Conservation (phyloP, 1,284 basidiomycete genomes). For the Inonotus hispidus region DNA sequence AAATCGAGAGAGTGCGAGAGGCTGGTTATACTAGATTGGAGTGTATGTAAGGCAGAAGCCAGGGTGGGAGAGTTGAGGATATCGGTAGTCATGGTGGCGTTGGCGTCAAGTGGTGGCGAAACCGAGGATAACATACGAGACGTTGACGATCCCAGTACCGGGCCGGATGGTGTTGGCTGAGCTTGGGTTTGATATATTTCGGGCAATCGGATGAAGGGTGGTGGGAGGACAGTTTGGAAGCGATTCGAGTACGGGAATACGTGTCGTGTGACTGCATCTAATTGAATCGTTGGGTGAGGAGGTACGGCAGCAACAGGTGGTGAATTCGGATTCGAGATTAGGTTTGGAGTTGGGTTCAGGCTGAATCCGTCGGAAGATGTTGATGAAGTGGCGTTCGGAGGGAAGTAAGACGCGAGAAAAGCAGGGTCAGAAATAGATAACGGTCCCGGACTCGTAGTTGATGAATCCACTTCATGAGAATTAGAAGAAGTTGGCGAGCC, state of each 20-base stretch:
- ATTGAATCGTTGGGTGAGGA: background rate
- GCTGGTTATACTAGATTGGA: constrained; percentile 56
- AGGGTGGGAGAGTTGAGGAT: constrained; percentile 55
- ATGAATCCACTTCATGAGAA: constrained; percentile 17
- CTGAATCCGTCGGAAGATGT: background rate
- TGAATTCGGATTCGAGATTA: background rate
- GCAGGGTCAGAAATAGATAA: constrained; percentile 12
- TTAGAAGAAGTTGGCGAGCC: constrained; percentile 9
- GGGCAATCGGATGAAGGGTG: constrained; percentile 14
- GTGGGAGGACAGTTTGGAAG: constrained; percentile 8
- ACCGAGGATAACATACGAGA: constrained; percentile 1
- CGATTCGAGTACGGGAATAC: constrained; percentile 2
- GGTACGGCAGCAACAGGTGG: background rate
- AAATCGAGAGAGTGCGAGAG: constrained; percentile 60
- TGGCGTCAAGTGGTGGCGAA: constrained; percentile 18
- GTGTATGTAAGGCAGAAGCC: constrained; percentile 50
- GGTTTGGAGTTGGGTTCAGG: no score
- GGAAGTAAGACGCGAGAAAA: constrained; percentile 47
- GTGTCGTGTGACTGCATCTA: constrained; percentile 3
- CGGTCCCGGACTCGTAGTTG: background rate
- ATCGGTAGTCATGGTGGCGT: constrained; percentile 23
- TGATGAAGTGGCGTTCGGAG: constrained; percentile 23
- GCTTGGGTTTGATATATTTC: constrained; percentile 21
- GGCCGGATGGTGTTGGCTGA: background rate
- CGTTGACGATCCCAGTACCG: background rate